Evolutionary conservation across 1,284 basidiomycete genomes (phyloP).

Genomic region (Cystobasidiaceae sp.): DNA sequence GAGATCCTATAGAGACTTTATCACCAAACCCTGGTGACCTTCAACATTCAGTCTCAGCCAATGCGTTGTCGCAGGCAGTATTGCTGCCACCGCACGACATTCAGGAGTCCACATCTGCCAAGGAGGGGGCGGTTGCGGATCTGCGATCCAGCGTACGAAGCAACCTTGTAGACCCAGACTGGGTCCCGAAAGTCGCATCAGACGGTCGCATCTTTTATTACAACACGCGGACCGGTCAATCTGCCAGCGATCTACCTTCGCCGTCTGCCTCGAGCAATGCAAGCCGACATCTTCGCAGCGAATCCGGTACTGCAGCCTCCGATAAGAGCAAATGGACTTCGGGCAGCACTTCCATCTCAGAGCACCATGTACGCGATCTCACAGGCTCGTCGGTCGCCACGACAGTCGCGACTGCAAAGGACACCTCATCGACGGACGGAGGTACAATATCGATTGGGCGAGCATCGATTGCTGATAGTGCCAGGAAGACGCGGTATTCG

Average conservation of each 20-base stretch:
- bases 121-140: neutral
- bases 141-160: neutral
- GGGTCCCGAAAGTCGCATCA: slow-evolving; percentile 40
- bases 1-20: too few relatives aligned
- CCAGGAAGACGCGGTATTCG: too few relatives aligned
- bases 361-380: neutral
- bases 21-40: too few relatives aligned
- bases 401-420: neutral
- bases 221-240: slow-evolving; percentile 83
- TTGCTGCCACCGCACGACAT: neutral
- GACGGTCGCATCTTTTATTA: slow-evolving; percentile 76
- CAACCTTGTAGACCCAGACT: slow-evolving; percentile 32
- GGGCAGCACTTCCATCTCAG: neutral
- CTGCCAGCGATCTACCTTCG: slow-evolving; percentile 72
- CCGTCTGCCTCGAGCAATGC: slow-evolving; percentile 17
- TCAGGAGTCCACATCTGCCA: neutral
- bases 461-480: too few relatives aligned
- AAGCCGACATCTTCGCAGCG: neutral
- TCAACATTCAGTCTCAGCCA: too few relatives aligned
- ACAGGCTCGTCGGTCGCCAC: neutral
- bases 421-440: too few relatives aligned
- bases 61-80: too few relatives aligned
- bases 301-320: neutral
- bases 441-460: too few relatives aligned
- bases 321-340: slow-evolving; percentile 19